Base-by-base conservation (phyloP, 2,329 filamentous ascomycete genomes). In the Fonsecaea erecta region DNA sequence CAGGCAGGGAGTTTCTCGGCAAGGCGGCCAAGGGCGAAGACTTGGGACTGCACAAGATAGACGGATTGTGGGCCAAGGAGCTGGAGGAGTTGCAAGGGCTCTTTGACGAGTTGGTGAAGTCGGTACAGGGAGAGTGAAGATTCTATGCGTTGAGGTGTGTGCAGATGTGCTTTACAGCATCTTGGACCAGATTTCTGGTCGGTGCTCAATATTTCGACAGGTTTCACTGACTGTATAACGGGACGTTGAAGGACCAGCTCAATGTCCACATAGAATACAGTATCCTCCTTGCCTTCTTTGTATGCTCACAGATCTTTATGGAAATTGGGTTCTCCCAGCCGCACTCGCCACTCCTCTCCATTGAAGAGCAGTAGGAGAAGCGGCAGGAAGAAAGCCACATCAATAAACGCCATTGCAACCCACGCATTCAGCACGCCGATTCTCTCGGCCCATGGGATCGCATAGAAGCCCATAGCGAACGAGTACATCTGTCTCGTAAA, bases 1-100 rank as follows among this genome's bases (percentile, higher is more conserved):
- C 48, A 16, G 64, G 65, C 46, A 73, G 67, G 34, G 74, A 72
- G 9, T 64, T 71, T 2, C 59, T 73, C 34, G 61, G 65, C 3
- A 71, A 64, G 51, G 70, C 58, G 6, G 52, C 68, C 30, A 68
- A 48, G 6, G 76, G 75, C n/a, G 70, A 70, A 59, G 71, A 75
- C 56, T 37, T 71, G 58, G 65, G 63, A 11, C n/a, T 72, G 58
- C 35, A 52, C 11, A 37, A 30, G 32, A 64, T 58, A 4, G 40
- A 51, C 6, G 59, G 26, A 14, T 8, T 61, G n/a, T 67, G 65
- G 65, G 59, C 54, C 4, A 53, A 67, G 40, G 59, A 67, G 26
- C 56, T 34, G 48, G 58, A 26, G n/a, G 60, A 65, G 12, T 52
- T 67, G 18, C 34, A 46, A 18, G 55, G 24, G n/a, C 7, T 28